Base-by-base conservation (phyloP, 129 eudicot species). In the Apium graveolens region DNA sequence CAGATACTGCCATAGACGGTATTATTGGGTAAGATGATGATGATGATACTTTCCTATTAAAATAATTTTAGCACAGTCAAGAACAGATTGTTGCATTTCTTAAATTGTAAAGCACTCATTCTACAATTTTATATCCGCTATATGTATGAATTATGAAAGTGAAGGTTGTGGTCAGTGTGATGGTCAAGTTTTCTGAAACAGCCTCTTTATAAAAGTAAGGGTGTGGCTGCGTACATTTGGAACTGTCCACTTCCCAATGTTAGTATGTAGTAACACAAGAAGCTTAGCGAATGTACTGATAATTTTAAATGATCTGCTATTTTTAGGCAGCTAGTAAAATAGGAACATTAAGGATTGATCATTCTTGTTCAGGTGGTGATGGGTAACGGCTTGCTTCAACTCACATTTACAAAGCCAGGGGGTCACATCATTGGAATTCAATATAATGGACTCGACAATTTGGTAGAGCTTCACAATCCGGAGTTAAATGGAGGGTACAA, bases 401-500 rank as follows among this genome's bases (percentile, higher is more conserved):
- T 87, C 29, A 79, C 82, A 49, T 45, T 84, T 49, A 73, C 80
- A 74, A 84, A 68, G 44, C 90, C 87, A 38, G 86, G 43, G 31
- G 85, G 87, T 62, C 74, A 77, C 71, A 29, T 84, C 34, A 77
- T 81, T 12, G 82, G 87, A 74, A 74, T 88, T 46, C 74, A 80
- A 32, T 88, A 88, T 55, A 79, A 83, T 10, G 87, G 91, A 62
- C 62, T 88, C 21, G 87, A 88, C 75, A 88, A 88, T 78, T 79
- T 88, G 81, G 79, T 88, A 29, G 86, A 88, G 77, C 76, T 77
- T 29, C 66, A 12, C 38, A 66, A 66, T 66, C 78, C 69, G 7
- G 89, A 86, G 77, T 26, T 55, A 45, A 74, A 75, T 81, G 78
- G 87, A 77, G 89, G 89, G 89, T 88, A 76, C 46, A 37, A 37